Evolutionary conservation across 139 green algal species (phyloP), one percentile per base, ranked within the genome.

Genomic region (Auxenochlorella pyrenoidosa): DNA sequence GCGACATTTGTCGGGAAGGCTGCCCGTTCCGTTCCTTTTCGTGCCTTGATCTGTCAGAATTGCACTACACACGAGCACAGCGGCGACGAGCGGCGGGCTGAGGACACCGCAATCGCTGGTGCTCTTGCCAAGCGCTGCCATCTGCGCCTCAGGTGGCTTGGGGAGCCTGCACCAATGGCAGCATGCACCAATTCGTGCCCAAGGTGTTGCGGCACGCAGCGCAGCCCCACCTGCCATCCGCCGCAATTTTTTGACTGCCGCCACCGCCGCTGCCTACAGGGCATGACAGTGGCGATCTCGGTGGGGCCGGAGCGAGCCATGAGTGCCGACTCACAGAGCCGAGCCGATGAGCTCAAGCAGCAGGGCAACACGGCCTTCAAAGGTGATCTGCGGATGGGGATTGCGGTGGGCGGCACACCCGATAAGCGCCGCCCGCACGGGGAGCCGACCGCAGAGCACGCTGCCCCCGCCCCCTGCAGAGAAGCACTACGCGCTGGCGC

Each of bases 401-500:
- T 16, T 19, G 26, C 15, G 38, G 38, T 3, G n/a, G n/a, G n/a
- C n/a, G n/a, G n/a, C n/a, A n/a, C n/a, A n/a, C n/a, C n/a, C n/a
- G n/a, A n/a, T n/a, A n/a, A n/a, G n/a, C n/a, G n/a, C n/a, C n/a
- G n/a, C n/a, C n/a, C n/a, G n/a, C n/a, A n/a, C n/a, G n/a, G n/a
- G n/a, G n/a, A 51, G 70, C 70, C 18, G n/a, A 75, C 24, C 21
- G 38, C 26, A 12, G 0, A 3, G 70, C 36, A 12, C 40, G 73
- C 40, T 58, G 40, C 72, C 28, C n/a, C 36, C 19, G 21, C 24
- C 36, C 2, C 36, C 34, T 77, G 79, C 92, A 98, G 96, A 94
- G 4, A 96, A 97, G 82, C 93, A 98, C 79, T 99, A 96, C 60
- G 34, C 84, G 16, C 60, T 91, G 26, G 97, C 97, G 2, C 93